Conservation (phyloP, 2,329 filamentous ascomycete species). For the Dactylellina parvicollis region DNA sequence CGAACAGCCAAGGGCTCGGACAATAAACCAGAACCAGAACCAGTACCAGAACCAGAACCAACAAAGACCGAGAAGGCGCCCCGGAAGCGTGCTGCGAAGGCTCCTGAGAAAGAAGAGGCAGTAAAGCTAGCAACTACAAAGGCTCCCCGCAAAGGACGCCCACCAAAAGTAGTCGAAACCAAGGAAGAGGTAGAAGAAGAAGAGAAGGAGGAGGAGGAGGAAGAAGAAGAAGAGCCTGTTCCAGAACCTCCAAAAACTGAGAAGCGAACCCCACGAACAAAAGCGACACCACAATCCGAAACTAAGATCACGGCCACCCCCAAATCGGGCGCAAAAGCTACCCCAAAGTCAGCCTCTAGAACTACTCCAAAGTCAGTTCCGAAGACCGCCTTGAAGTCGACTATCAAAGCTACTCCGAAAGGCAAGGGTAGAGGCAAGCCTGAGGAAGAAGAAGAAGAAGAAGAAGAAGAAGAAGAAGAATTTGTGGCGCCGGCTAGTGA, state of each 20-base stretch:
- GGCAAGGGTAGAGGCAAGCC: slow-evolving; percentile 8
- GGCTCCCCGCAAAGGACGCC: slow-evolving; percentile 12
- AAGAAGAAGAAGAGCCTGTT: slow-evolving; percentile 13
- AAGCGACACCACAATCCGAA: slow-evolving; percentile 14
- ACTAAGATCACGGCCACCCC: slow-evolving; percentile 10
- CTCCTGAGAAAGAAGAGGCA: neutral
- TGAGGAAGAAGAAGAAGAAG: neutral
- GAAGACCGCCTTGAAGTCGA: neutral
- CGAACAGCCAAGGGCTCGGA: neutral
- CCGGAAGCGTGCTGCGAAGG: slow-evolving; percentile 21
- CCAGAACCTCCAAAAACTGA: slow-evolving; percentile 24
- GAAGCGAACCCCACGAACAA: slow-evolving; percentile 23
- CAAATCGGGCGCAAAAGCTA: neutral
- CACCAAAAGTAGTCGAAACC: neutral
- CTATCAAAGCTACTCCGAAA: slow-evolving; percentile 1
- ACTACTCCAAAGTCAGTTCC: neutral
- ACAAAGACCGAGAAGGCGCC: slow-evolving; percentile 58
- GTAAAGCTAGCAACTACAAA: neutral
- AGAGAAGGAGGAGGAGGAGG: slow-evolving; percentile 11
- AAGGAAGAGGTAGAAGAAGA: too few relatives aligned
- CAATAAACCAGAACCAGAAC: slow-evolving; percentile 36
- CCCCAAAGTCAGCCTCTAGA: slow-evolving; percentile 1
- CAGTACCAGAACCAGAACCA: slow-evolving; percentile 22
- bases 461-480: slow-evolving; percentile 11
- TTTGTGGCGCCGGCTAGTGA: slow-evolving; percentile 17